Evolutionary conservation across 768 basidiomycete genomes (phyloP), one percentile per base, ranked within the genome.

Genomic region (Boletus coccyginus): DNA sequence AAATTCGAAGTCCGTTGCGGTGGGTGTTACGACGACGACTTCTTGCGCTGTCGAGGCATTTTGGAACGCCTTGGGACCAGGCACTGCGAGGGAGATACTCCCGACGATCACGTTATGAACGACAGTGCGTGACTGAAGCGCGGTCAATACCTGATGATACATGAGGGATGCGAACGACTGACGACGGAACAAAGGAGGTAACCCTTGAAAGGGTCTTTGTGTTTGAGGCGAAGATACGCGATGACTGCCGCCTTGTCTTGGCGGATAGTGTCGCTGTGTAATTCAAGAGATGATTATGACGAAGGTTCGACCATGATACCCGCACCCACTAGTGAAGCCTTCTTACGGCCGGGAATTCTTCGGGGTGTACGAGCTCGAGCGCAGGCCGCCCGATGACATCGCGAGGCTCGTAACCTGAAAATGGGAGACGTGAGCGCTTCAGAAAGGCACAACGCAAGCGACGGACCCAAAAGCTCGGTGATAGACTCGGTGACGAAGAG

Each of bases 21-120:
- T 73, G 36, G 88, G 87, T 1, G 87, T 83, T 50, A 91, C 80
- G 32, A 92, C 83, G 19, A 83, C 83, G 58, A 92, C 83, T 72
- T 92, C 90, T 70, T 90, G 88, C 0, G 90, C 90, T 0, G 90
- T 92, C 14, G 89, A 89, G 16, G 87, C 87, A 63, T 86, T 90
- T 64, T 91, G 87, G 62, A 91, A 77, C 0, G 88, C 85, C 66
- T 90, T 90, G 24, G 83, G 82, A 9, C 86, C 85, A 10, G 88
- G 85, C 44, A 81, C 80, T 5, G 89, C 89, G 64, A 87, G 89
- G 1, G 90, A 90, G 33, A 92, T 85, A 59, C 87, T 88, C 38
- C 90, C 89, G 32, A 88, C 87, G 43, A 88, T 70, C 9, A 87
- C 86, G 58, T 87, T 87, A 65, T 87, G 84, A 45, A 84, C 85